Evolutionary conservation across 164 flowering plant genomes (phyloP).

Genomic region (Vitis cinerea): DNA sequence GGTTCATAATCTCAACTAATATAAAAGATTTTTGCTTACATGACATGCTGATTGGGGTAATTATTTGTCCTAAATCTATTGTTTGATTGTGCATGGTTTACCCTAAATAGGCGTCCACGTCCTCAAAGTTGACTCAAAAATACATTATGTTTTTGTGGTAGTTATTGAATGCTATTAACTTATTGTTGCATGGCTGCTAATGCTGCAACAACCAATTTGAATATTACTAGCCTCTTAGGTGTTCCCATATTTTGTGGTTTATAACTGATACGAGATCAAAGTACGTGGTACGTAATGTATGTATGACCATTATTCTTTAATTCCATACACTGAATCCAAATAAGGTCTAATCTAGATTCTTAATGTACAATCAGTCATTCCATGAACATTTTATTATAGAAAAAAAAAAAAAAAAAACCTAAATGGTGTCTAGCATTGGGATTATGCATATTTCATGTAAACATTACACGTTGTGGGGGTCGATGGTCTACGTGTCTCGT

Average conservation of each 20-base stretch:
- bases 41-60: conserved; percentile 6
- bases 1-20: not conserved
- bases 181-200: conserved; percentile 24
- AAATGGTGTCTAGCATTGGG: no score
- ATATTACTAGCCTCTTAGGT: not conserved
- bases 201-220: conserved; percentile 30
- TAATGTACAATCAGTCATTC: no score
- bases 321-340: no score
- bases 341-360: no score
- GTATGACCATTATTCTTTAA: no score
- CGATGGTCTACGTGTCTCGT: no score
- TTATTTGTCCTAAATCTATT: conserved; percentile 22
- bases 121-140: conserved; percentile 16
- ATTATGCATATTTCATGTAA: no score
- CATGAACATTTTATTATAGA: no score
- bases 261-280: not conserved
- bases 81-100: conserved; percentile 14
- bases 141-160: not conserved
- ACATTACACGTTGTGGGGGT: no score
- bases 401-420: no score
- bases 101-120: conserved; percentile 11
- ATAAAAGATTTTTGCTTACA: conserved; percentile 7
- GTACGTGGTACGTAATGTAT: not conserved
- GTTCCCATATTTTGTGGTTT: not conserved
- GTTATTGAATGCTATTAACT: conserved; percentile 10